Evolutionary conservation across 2,329 filamentous ascomycete species (phyloP).

Genomic region (Penicillium brevicompactum): DNA sequence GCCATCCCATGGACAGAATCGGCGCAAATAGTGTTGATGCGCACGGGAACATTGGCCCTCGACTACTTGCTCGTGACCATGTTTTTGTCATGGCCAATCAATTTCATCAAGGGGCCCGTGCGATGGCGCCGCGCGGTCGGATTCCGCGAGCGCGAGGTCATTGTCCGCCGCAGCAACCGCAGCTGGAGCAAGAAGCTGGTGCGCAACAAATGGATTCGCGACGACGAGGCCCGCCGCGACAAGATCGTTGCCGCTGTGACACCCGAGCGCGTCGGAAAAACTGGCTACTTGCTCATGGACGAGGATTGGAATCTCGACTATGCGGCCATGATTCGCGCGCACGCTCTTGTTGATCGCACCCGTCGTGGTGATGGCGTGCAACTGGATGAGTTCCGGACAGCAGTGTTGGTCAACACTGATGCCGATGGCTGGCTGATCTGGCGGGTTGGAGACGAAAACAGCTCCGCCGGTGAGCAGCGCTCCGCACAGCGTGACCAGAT

Average conservation of each 20-base stretch:
- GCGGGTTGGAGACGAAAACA: constrained; percentile 60
- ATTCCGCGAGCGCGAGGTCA: constrained; percentile 77
- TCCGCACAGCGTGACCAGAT: constrained; percentile 64
- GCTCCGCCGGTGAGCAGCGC: constrained; percentile 41
- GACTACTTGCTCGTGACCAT: constrained; percentile 72
- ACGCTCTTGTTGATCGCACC: constrained; percentile 62
- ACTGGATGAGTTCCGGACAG: constrained; percentile 69
- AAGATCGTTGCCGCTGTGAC: constrained; percentile 69
- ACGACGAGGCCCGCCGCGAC: constrained; percentile 58
- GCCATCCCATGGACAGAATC: constrained; percentile 61
- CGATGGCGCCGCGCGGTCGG: constrained; percentile 74
- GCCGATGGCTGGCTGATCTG: constrained; percentile 71
- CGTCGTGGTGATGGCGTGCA: constrained; percentile 38
- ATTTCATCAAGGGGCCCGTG: constrained; percentile 69
- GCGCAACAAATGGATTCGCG: constrained; percentile 47
- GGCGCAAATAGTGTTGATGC: constrained; percentile 57
- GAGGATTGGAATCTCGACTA: constrained; percentile 87
- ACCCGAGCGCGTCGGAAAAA: constrained; percentile 71
- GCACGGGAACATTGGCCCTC: constrained; percentile 68
- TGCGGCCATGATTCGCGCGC: constrained; percentile 73
- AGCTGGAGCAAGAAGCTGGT: constrained; percentile 67
- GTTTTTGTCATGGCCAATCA: constrained; percentile 72
- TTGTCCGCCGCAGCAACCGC: constrained; percentile 72
- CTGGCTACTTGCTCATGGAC: constrained; percentile 84
- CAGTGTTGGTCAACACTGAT: constrained; percentile 69